phyloP scores from a whole-genome alignment of 257 asterid species.

The Plectranthus barbatus region DNA sequence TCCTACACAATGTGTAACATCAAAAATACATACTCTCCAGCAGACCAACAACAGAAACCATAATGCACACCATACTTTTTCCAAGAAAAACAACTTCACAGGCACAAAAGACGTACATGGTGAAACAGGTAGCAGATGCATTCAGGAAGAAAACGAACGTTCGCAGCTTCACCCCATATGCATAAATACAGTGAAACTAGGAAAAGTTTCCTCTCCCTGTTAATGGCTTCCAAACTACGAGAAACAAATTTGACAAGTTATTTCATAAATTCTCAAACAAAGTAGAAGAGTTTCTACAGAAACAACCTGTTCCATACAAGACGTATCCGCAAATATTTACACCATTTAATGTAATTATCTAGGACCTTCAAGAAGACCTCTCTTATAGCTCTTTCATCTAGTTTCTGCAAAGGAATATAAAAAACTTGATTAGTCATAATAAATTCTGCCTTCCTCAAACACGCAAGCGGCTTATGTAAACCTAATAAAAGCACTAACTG shows the following conservation, averaged over 20 bases:
- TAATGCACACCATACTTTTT: constrained; percentile 3
- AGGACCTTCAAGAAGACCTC: constrained; percentile 90
- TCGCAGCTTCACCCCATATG: constrained; percentile 99
- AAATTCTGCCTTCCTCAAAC: not conserved
- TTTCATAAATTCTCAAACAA: not conserved
- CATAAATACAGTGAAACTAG: constrained; percentile 72
- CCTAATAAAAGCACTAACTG: constrained; percentile 43
- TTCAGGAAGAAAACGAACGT: constrained; percentile 93
- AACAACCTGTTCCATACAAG: constrained; percentile 78
- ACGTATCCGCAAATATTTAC: constrained; percentile 81
- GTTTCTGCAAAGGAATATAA: constrained; percentile 47
- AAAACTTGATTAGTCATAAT: not conserved
- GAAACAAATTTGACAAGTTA: constrained; percentile 18
- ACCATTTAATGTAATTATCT: constrained; percentile 97
- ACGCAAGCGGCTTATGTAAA: constrained; percentile 14
- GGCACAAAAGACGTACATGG: constrained; percentile 48
- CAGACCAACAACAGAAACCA: not conserved
- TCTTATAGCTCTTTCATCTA: constrained; percentile 79
- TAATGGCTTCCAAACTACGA: constrained; percentile 83
- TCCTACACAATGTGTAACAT: constrained; percentile 3
- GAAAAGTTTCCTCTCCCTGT: constrained; percentile 84
- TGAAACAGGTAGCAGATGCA: constrained; percentile 96
- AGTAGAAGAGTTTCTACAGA: constrained; percentile 16
- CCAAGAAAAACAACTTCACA: not conserved
- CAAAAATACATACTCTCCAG: not conserved